A percentile compares a stretch with the other conserved stretches of the same genome.
phyloP scores from a whole-genome alignment of 345 rosid genomes.

The Schrenkiella parvula region DNA sequence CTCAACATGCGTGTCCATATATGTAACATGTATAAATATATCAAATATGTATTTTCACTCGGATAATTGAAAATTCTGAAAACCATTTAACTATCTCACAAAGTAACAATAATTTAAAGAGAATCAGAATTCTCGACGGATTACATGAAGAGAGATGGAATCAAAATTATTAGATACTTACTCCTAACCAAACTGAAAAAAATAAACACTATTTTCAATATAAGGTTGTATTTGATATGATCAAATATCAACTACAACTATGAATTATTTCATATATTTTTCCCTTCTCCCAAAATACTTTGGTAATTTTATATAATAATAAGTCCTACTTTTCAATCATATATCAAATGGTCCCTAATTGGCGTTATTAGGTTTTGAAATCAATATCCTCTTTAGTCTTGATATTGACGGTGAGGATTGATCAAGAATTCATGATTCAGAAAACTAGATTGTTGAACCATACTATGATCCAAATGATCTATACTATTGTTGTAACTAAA shows the following conservation, averaged over 20 bases:
- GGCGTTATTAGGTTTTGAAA: constrained; percentile 7
- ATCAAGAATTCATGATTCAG: constrained; percentile 49
- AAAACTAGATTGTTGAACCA: constrained; percentile 24
- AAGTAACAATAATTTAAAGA: not conserved
- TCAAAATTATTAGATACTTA: not conserved
- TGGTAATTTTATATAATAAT: not conserved
- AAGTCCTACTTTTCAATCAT: constrained; percentile 23
- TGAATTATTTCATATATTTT: constrained; percentile 1
- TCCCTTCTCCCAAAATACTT: constrained; percentile 1
- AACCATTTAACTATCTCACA: not conserved
- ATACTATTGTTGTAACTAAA: constrained; percentile 47
- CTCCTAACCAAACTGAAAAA: not conserved
- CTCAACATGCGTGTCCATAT: not conserved
- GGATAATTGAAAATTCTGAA: not conserved
- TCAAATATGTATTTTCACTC: not conserved
- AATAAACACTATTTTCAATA: not conserved
- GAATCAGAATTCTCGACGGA: not conserved
- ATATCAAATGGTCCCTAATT: constrained; percentile 16
- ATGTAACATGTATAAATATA: not conserved
- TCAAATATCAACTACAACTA: not conserved
- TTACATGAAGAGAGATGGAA: not conserved
- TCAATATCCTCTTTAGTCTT: constrained; percentile 31
- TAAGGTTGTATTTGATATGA: constrained; percentile 3
- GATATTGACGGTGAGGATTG: constrained; percentile 54
- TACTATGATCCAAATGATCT: constrained; percentile 36